These are phyloP conservation scores for Aspergillus fumigatiaffinis DNA, from an alignment of 2,329 filamentous ascomycete genomes.

Conservation along the genomic window DNA sequence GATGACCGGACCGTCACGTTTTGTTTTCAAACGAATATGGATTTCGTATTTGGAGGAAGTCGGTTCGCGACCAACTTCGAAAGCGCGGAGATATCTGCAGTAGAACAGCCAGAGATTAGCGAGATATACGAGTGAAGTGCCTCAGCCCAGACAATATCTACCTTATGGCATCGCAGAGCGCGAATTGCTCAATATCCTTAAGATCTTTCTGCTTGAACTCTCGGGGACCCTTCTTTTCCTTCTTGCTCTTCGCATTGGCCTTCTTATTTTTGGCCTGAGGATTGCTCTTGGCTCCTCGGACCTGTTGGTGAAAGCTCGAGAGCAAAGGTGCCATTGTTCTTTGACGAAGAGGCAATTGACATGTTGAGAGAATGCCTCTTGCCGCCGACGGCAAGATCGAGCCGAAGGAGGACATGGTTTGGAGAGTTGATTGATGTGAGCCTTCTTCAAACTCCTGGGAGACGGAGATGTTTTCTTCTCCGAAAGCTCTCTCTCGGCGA, in stretches of 20 bases:
- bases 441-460: background rate
- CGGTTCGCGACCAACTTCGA: constrained; percentile 80
- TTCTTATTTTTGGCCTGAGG: constrained; percentile 36
- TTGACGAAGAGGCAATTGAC: constrained; percentile 26
- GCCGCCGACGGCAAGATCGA: constrained; percentile 32
- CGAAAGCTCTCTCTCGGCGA: constrained; percentile 21
- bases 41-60: constrained; percentile 81
- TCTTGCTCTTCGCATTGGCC: constrained; percentile 55
- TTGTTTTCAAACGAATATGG: constrained; percentile 74
- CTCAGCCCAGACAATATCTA: constrained; percentile 16
- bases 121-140: constrained; percentile 9
- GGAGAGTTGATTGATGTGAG: background rate
- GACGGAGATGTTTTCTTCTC: constrained; percentile 29
- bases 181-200: constrained; percentile 66
- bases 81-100: constrained; percentile 78
- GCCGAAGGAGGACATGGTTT: constrained; percentile 33
- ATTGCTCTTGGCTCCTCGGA: constrained; percentile 35
- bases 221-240: constrained; percentile 61
- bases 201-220: constrained; percentile 63
- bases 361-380: constrained; percentile 32
- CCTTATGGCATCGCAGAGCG: constrained; percentile 91
- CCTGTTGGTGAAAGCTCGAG: constrained; percentile 29
- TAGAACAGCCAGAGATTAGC: constrained; percentile 9
- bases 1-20: constrained; percentile 80
- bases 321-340: constrained; percentile 30